Base-by-base conservation (phyloP, 1,284 basidiomycete genomes). In the Testicularia cyperi region DNA sequence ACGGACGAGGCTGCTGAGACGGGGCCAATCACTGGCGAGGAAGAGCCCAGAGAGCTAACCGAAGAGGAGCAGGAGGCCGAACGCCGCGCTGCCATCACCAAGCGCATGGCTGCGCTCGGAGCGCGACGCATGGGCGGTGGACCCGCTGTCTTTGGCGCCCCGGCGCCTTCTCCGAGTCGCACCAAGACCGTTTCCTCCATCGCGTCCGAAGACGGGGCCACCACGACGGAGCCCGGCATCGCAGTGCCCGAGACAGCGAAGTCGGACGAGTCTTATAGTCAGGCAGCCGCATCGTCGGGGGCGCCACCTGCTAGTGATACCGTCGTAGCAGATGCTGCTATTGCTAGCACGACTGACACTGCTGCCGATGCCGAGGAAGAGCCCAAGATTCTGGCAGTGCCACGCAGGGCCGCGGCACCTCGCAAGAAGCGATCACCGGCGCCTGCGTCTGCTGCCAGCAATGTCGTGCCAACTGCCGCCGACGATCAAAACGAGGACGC, bases 31-130 rank as follows among this genome's bases (percentile, higher is more conserved):
- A 18, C 43, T 4, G 44, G 28, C 24, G 48, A 61, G 38, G 41
- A 47, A 27, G 49, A 58, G 26, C n/a, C n/a, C n/a, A n/a, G n/a
- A n/a, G 43, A 38, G 12, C 15, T 45, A 20, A 49, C 46, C 1
- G 61, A 65, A 33, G 64, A 65, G 22, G 61, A 71, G 28, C 61
- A 74, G 14, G 70, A 74, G 21, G 53, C 60, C 13, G 58, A 49
- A 24, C 51, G 72, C 19, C 58, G 70, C 13, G 69, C 65, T 1
- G 51, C 67, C 2, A 65, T 75, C 22, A 64, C 72, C 5, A 62
- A 55, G 31, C 62, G 73, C 5, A 74, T 75, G 72, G 73, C 73
- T 14, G 62, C 63, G 6, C 44, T 75, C 6, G 74, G 74, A 10
- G 74, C 70, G 13, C 58, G 65, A 22, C 52, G 70, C 13, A 65